Evolutionary conservation across 106 monocot genomes (phyloP).

Genomic region (Dioscorea alata): DNA sequence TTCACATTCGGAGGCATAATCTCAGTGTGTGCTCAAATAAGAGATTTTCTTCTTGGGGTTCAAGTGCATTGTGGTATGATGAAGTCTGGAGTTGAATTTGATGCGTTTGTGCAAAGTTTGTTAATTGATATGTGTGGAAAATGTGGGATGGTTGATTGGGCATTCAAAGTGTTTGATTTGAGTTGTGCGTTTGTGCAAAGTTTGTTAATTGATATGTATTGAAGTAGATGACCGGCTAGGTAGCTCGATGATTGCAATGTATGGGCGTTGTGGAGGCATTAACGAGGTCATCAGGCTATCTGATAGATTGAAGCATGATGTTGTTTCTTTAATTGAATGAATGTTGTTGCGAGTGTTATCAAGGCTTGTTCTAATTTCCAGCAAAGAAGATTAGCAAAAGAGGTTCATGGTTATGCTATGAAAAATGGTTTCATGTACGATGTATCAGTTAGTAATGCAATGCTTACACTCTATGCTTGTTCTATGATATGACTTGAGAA

Average conservation of each 20-base stretch:
- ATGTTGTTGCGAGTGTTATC: constrained; percentile 32
- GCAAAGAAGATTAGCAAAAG: constrained; percentile 28
- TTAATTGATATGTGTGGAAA: constrained; percentile 57
- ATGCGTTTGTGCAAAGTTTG: constrained; percentile 27
- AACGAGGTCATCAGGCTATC: constrained; percentile 45
- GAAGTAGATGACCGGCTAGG: constrained; percentile 38
- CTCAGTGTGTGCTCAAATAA: constrained; percentile 28
- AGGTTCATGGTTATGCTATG: constrained; percentile 51
- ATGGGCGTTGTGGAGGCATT: constrained; percentile 54
- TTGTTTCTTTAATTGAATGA: constrained; percentile 44
- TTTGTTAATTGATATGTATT: constrained; percentile 23
- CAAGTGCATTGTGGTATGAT: constrained; percentile 39
- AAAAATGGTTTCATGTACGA: constrained; percentile 37
- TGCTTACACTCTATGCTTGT: constrained; percentile 56
- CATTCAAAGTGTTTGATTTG: too few relatives aligned
- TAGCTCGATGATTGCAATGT: constrained; percentile 49
- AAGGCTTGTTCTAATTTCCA: constrained; percentile 24
- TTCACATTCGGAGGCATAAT: constrained; percentile 38
- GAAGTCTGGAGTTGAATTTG: constrained; percentile 38
- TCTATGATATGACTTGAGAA: too few relatives aligned
- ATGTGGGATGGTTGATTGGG: constrained; percentile 26
- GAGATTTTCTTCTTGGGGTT: constrained; percentile 25
- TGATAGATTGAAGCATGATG: constrained; percentile 17
- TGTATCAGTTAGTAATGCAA: constrained; percentile 33
- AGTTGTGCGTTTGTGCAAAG: constrained; percentile 30